These are phyloP conservation scores for Septoria petroselini DNA, from an alignment of 2,329 filamentous ascomycete species.

Conservation along the genomic window DNA sequence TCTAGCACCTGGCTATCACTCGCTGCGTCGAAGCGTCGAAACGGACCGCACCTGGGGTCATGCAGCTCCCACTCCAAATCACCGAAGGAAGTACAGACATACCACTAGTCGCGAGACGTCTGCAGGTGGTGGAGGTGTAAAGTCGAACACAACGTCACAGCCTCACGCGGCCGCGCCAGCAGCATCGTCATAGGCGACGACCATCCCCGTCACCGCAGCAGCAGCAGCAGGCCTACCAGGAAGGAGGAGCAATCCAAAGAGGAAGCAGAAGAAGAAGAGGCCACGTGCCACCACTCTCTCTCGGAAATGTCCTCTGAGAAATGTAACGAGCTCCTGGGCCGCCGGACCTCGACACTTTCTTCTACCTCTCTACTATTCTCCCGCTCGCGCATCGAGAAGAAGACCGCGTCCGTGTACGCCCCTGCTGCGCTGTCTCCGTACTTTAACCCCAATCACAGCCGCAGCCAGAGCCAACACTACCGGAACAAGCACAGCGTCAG, in stretches of 20 bases:
- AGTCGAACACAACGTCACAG: no score
- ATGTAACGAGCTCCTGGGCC: slow-evolving; percentile 4
- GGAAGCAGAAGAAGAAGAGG: background rate
- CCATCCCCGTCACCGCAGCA: no score
- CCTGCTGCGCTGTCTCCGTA: background rate
- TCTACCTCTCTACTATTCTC: background rate
- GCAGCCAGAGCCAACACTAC: background rate
- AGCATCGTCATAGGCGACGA: no score
- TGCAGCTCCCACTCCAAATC: no score
- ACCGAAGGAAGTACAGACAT: no score
- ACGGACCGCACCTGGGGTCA: no score
- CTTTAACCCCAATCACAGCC: background rate
- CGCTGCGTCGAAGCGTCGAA: no score
- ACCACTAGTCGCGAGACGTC: no score
- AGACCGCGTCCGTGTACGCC: background rate
- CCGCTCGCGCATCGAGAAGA: background rate
- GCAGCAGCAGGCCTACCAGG: no score
- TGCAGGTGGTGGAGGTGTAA: no score
- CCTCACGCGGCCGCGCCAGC: no score
- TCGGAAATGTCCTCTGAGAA: slow-evolving; percentile 2
- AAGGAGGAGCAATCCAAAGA: no score
- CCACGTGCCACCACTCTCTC: background rate
- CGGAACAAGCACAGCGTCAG: background rate
- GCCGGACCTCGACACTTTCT: background rate
- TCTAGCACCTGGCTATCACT: background rate